Percentiles rank a stretch among this genome's conserved stretches.
These are phyloP conservation scores for Haplosporangium gracile DNA, from an alignment of 192 early-diverging fungal species.

Conservation along the genomic window DNA sequence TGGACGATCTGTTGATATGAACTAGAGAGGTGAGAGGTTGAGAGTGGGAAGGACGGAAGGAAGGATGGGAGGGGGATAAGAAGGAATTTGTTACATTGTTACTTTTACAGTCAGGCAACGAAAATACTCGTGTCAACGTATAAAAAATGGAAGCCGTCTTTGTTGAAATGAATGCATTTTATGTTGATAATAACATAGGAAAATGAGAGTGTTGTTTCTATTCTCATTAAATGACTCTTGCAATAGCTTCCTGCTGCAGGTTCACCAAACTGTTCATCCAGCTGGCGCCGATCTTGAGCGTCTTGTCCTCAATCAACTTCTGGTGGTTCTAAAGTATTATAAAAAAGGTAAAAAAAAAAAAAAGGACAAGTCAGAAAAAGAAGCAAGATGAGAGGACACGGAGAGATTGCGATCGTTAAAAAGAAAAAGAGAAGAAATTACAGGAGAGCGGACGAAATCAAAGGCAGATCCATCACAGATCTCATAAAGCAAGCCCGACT, in stretches of 20 bases:
- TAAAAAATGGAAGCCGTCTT: background rate
- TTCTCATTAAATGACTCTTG: slow-evolving; percentile 28
- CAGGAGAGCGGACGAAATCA: slow-evolving; percentile 47
- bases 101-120: background rate
- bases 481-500: slow-evolving; percentile 43
- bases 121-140: background rate
- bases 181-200: background rate
- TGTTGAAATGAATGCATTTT: too few species aligned
- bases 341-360: background rate
- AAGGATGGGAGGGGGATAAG: background rate
- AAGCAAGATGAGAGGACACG: background rate
- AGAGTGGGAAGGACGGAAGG: background rate
- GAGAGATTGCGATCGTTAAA: too few species aligned
- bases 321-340: slow-evolving; percentile 22
- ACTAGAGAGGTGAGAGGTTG: slow-evolving; percentile 1
- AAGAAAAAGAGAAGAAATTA: background rate
- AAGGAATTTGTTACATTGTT: background rate
- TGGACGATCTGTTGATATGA: slow-evolving; percentile 51
- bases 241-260: slow-evolving; percentile 35
- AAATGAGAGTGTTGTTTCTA: background rate
- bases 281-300: slow-evolving; percentile 45
- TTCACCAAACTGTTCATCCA: slow-evolving; percentile 52
- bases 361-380: background rate
- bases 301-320: slow-evolving; percentile 43
- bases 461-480: slow-evolving; percentile 48